Conservation (phyloP, 192 early-diverging fungal species). For the Backusella australiensis region DNA sequence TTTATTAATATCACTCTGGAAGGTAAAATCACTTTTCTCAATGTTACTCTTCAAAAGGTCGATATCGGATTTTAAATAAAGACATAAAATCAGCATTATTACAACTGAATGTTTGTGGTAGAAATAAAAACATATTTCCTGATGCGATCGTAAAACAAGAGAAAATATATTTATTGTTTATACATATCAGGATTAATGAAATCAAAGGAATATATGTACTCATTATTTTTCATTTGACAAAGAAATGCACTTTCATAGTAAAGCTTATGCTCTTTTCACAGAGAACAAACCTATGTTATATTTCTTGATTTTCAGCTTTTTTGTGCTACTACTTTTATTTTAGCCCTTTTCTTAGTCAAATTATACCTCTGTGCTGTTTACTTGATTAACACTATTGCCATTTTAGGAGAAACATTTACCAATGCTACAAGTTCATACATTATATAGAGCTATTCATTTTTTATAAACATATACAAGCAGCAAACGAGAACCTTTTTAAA, state of each 20-base stretch:
- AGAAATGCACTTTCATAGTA: neutral
- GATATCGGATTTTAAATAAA: constrained; percentile 2
- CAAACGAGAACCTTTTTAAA: neutral
- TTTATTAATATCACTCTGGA: neutral
- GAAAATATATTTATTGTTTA: neutral
- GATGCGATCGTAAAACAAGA: neutral
- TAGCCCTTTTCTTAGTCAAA: neutral
- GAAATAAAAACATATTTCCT: neutral
- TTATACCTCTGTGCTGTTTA: neutral
- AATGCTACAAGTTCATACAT: neutral
- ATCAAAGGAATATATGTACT: neutral
- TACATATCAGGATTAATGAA: constrained; percentile 1
- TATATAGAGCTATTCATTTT: neutral
- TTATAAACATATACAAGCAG: neutral
- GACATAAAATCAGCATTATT: neutral
- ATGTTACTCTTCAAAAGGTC: neutral
- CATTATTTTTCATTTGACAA: neutral
- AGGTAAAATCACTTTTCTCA: constrained; percentile 4
- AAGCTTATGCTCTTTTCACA: neutral
- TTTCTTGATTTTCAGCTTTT: neutral
- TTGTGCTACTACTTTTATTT: neutral
- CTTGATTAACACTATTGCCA: neutral
- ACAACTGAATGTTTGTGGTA: neutral
- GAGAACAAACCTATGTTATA: neutral
- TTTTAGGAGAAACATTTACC: neutral